Base-by-base conservation (phyloP, 2,329 filamentous ascomycete species). In the Exophiala phaeomuriformis region DNA sequence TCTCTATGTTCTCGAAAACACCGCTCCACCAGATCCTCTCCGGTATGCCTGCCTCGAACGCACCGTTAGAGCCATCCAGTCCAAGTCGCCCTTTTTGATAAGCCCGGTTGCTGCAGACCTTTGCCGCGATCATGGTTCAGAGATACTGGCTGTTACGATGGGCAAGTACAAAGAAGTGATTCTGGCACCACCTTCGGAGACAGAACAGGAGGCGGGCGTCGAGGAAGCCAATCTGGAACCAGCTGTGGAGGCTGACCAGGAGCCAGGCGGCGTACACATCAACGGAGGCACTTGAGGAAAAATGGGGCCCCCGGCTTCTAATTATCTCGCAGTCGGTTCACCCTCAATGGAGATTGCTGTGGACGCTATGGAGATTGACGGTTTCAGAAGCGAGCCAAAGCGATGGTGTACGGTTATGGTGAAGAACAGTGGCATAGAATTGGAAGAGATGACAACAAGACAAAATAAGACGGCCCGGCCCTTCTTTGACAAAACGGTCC, bases 1-100 rank as follows among this genome's bases (percentile, higher is more conserved):
- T 9, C 19, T 33, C 28, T 42, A 52, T 31, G 50, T 47, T 19
- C 19, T 52, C 2, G 36, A 47, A 5, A 47, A 52, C 43, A 52
- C 50, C 3, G 12, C 30, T 12, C 19, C 50, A 4, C 6, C 28
- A 10, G 50, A 52, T 35, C 10, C 8, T 12, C 43, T 52, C 10
- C 50, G 43, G 3, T 28, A 46, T 27, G 10, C 7, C 10, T 43
- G 39, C 31, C 19, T 51, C 19, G 6, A n/a, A 10, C 48, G 19
- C 5, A 7, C 44, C 31, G 5, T 28, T 6, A 5, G 40, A 31
- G 31, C 19, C 10, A 42, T 42, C 19, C 10, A 39, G 42, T 5
- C 1, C n/a, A 39, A 3, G 3, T 27, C 10, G 7, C 12, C 30
- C 31, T 30, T 30, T 4, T 19, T 32, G 29, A 32, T 30, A 31